These are phyloP conservation scores for Astrothelium macrocarpum DNA, from an alignment of 495 filamentous ascomycete genomes.

Conservation along the genomic window DNA sequence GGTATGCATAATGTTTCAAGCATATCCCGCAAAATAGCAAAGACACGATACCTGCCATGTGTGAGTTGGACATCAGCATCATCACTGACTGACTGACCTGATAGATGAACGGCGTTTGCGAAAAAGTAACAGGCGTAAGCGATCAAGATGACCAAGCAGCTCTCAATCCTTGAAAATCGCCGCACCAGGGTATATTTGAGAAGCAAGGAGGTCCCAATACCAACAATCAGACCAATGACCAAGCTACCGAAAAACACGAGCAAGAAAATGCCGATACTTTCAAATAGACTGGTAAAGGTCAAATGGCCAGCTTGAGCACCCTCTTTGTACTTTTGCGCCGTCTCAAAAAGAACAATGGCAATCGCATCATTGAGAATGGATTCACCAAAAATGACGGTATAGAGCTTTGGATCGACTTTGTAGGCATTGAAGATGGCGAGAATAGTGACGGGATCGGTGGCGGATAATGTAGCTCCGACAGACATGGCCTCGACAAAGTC, in stretches of 20 bases:
- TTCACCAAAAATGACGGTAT: slow-evolving; percentile 96
- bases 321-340: slow-evolving; percentile 79
- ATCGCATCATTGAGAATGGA: slow-evolving; percentile 97
- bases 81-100: slow-evolving; percentile 51
- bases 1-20: slow-evolving; percentile 97
- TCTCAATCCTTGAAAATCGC: slow-evolving; percentile 92
- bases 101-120: slow-evolving; percentile 86
- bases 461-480: slow-evolving; percentile 89
- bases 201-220: slow-evolving; percentile 72
- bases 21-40: slow-evolving; percentile 96
- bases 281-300: slow-evolving; percentile 67
- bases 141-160: slow-evolving; percentile 83
- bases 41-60: slow-evolving; percentile 76
- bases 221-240: slow-evolving; percentile 76
- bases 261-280: slow-evolving; percentile 90
- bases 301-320: slow-evolving; percentile 49
- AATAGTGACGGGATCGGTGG: slow-evolving; percentile 95
- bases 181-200: slow-evolving; percentile 90
- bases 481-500: slow-evolving; percentile 90
- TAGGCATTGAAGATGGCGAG: slow-evolving; percentile 98
- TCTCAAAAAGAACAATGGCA: slow-evolving; percentile 97
- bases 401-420: slow-evolving; percentile 96
- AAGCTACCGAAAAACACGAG: slow-evolving; percentile 92
- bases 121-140: slow-evolving; percentile 97
- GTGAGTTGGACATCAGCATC: not conserved